Conservation (phyloP, 345 rosid species). For the Pelargonium nanum region DNA sequence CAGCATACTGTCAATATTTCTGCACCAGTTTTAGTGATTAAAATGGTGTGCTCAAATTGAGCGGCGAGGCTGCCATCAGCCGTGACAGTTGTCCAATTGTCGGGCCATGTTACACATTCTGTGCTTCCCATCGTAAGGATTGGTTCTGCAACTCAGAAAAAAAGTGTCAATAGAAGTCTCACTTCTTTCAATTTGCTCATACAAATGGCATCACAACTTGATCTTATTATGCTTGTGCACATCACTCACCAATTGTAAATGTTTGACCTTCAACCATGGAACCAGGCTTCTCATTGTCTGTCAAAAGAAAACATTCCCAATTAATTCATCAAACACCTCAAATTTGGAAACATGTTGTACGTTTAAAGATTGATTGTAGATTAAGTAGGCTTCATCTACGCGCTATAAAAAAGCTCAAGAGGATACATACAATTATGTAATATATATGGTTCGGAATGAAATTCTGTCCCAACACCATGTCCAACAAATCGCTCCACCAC, state of each 20-base stretch:
- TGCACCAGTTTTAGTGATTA: constrained; percentile 76
- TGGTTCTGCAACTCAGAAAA: constrained; percentile 44
- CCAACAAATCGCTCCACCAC: constrained; percentile 95
- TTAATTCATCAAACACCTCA: background rate
- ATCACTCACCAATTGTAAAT: constrained; percentile 71
- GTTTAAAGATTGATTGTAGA: background rate
- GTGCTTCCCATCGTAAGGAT: constrained; percentile 68
- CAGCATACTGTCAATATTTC: constrained; percentile 67
- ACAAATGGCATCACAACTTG: background rate
- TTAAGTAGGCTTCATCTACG: background rate
- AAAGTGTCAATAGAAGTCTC: background rate
- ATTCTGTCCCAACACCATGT: constrained; percentile 77
- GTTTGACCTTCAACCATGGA: constrained; percentile 83
- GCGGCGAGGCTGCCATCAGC: constrained; percentile 76
- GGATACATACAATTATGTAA: constrained; percentile 58
- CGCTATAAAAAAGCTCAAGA: constrained; percentile 5
- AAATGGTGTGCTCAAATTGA: constrained; percentile 81
- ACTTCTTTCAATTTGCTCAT: too few species aligned
- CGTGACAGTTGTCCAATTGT: constrained; percentile 81
- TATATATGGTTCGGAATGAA: constrained; percentile 80
- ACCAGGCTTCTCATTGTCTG: constrained; percentile 74
- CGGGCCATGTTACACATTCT: constrained; percentile 76
- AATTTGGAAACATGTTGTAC: background rate
- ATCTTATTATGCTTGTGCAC: background rate
- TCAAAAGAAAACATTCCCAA: background rate